Evolutionary conservation across 192 early-diverging fungal genomes (phyloP).

Genomic region (Dispira simplex): DNA sequence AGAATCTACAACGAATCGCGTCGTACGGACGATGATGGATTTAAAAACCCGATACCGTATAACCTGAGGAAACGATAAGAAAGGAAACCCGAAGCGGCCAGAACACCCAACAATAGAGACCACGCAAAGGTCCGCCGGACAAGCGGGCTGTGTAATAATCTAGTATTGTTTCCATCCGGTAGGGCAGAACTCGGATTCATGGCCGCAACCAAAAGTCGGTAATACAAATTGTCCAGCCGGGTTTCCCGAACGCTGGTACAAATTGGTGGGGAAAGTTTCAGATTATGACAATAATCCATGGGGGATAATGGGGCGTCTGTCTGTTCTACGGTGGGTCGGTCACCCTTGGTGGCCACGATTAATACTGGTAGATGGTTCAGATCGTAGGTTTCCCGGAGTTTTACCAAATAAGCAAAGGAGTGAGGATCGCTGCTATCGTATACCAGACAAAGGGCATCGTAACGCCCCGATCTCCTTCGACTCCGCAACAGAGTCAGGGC

Average conservation of each 20-base stretch:
- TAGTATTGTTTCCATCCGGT: background rate
- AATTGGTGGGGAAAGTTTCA: conserved; percentile 77
- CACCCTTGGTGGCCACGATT: conserved; percentile 92
- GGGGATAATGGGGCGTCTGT: conserved; percentile 66
- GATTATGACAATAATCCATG: conserved; percentile 80
- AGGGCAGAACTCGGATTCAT: conserved; percentile 48
- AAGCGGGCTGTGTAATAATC: background rate
- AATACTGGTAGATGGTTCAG: conserved; percentile 73
- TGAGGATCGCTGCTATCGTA: conserved; percentile 89
- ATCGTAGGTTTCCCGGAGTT: conserved; percentile 66
- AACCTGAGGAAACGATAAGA: background rate
- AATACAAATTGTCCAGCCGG: conserved; percentile 78
- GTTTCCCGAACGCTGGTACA: conserved; percentile 75
- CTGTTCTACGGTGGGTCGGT: conserved; percentile 68
- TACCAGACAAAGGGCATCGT: conserved; percentile 87
- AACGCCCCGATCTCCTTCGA: conserved; percentile 68
- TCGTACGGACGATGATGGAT: too few relatives aligned
- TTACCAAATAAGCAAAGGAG: conserved; percentile 85
- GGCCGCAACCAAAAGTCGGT: conserved; percentile 65
- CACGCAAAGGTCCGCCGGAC: background rate
- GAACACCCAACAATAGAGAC: background rate
- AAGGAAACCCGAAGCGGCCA: background rate
- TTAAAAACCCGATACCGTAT: too few relatives aligned
- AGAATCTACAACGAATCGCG: too few relatives aligned
- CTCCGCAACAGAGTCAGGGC: conserved; percentile 85